Conservation (phyloP, 2,329 filamentous ascomycete genomes). For the Hymenoscyphus occultus region DNA sequence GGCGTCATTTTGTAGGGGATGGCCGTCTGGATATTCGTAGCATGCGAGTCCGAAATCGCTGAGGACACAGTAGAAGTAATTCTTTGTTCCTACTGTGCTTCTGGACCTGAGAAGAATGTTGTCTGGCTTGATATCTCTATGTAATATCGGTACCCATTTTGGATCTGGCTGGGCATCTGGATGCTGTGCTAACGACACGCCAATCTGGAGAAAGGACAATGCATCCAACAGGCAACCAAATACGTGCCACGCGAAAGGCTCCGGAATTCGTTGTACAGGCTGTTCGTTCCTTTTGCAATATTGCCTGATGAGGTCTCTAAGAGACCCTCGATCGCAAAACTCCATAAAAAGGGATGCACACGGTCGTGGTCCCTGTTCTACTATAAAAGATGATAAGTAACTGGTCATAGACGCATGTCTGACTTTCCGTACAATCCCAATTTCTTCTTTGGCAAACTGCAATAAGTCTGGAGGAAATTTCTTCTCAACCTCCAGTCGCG, state of each 20-base stretch:
- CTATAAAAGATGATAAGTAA: constrained; percentile 27
- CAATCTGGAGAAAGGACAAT: constrained; percentile 30
- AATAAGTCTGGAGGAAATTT: constrained; percentile 16
- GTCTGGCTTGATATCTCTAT: constrained; percentile 35
- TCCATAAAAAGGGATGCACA: constrained; percentile 31
- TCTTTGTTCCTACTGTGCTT: constrained; percentile 20
- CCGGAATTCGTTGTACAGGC: constrained; percentile 17
- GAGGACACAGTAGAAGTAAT: constrained; percentile 31
- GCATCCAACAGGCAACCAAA: constrained; percentile 31
- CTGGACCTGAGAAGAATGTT: constrained; percentile 32
- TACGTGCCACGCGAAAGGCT: constrained; percentile 32
- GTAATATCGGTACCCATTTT: constrained; percentile 30
- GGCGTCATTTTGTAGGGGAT: constrained; percentile 12
- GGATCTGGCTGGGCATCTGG: constrained; percentile 6
- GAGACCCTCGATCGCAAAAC: constrained; percentile 32
- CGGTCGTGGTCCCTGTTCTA: constrained; percentile 1
- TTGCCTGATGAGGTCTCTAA: constrained; percentile 25
- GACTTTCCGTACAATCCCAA: neutral
- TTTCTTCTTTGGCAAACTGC: neutral
- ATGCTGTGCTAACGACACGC: constrained; percentile 13
- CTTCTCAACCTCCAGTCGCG: constrained; percentile 6
- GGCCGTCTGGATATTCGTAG: constrained; percentile 14
- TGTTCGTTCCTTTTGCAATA: constrained; percentile 17
- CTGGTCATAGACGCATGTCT: constrained; percentile 18
- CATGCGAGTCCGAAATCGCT: constrained; percentile 33